A percentile compares a stretch with the other conserved stretches of the same genome.
Evolutionary conservation across 1,139 yeast genomes (phyloP).

Genomic region (Geotrichum phurueaensis): DNA sequence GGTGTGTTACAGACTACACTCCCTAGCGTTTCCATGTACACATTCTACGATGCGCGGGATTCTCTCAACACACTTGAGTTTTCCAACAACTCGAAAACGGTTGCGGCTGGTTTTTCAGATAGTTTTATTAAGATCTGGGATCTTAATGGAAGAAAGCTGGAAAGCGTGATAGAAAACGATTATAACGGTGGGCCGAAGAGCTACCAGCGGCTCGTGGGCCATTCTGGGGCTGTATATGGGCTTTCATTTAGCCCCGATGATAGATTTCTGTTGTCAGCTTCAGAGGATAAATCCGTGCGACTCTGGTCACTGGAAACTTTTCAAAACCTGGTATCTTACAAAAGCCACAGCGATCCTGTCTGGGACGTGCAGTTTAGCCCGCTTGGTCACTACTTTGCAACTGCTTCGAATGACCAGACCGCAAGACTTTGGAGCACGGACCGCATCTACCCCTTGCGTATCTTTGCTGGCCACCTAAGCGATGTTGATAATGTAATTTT

Average conservation of each 20-base stretch:
- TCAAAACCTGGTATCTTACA: conserved; percentile 80
- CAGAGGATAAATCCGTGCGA: conserved; percentile 76
- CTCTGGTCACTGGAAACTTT: conserved; percentile 93
- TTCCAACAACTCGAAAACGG: conserved; percentile 77
- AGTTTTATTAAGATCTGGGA: conserved; percentile 89
- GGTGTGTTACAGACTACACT: conserved; percentile 67
- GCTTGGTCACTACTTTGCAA: conserved; percentile 92
- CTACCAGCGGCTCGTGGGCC: conserved; percentile 64
- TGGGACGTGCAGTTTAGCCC: conserved; percentile 98
- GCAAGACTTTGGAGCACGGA: conserved; percentile 98
- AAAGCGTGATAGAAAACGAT: conserved; percentile 59
- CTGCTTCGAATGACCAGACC: conserved; percentile 96
- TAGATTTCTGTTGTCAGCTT: conserved; percentile 2
- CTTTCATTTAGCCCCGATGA: conserved; percentile 61
- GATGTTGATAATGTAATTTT: conserved; percentile 94
- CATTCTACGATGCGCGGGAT: conserved; percentile 90
- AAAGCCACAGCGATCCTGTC: conserved; percentile 92
- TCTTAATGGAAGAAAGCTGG: conserved; percentile 79
- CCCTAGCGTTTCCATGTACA: conserved; percentile 96
- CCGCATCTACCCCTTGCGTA: conserved; percentile 90
- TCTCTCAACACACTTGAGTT: conserved; percentile 79
- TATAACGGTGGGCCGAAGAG: conserved; percentile 28
- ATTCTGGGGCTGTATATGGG: conserved; percentile 91
- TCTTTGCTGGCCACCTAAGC: conserved; percentile 94
- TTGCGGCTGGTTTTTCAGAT: conserved; percentile 94